Base-by-base conservation (phyloP, 2,329 filamentous ascomycete genomes). In the Escovopsis sp. region DNA sequence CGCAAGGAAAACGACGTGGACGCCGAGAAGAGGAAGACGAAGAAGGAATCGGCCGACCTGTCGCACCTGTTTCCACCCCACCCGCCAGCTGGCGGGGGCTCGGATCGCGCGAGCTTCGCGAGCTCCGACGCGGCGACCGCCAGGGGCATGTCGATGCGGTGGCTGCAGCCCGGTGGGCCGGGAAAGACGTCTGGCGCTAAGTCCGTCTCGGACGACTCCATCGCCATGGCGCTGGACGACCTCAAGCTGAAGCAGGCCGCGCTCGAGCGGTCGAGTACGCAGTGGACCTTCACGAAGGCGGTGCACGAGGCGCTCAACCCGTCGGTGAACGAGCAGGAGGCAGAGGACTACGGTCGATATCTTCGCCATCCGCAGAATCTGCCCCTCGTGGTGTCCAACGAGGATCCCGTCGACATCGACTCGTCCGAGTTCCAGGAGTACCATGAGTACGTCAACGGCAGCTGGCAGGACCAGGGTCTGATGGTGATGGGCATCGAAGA, bases 331-430 rank as follows among this genome's bases (percentile, higher is more conserved):
- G 59, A 68, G 7, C 69, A 73, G 27, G 88, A 96, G 60, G 74
- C 76, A 17, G 76, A 80, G 32, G 90, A 96, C 53, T 98, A 98
- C 53, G 71, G 77, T 39, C 75, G 80, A 17, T 98, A 96, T 56
- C 76, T 98, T 45, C 75, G 72, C 33, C 90, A 98, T 50, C 87
- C 90, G 2, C 77, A 93, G 37, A 87, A 79, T 36, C 73, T 98
- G 1, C 86, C 88, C 0, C 68, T 98, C 2, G 84, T 90, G 0
- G 68, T 83, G 2, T 80, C 77, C 4, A 74, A 68, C 27, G 76
- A 83, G 39, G 67, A 72, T 4, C 73, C 76, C 0, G 65, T 68
- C 2, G 64, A 74, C 40, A 60, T 72, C 31, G 65, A 73, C 40
- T 62, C 62, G 4, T 66, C 63, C 1, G 85, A 93, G 44, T 86